These are phyloP conservation scores for Cordyceps cicadae DNA, from an alignment of 2,329 filamentous ascomycete genomes.

Conservation along the genomic window DNA sequence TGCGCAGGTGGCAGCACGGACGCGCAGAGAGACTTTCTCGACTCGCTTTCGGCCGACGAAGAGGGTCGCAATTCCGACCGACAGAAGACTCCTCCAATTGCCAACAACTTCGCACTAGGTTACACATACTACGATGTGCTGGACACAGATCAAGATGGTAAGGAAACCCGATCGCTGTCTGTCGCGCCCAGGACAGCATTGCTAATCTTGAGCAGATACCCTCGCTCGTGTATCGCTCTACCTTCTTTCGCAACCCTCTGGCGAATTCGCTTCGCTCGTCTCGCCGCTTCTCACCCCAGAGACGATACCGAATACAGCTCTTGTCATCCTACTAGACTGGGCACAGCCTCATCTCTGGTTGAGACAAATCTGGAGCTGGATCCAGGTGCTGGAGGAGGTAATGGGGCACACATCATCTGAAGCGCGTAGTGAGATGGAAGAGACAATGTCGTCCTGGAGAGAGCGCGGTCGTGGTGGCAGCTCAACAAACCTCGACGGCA, in stretches of 20 bases:
- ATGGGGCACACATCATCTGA: constrained; percentile 65
- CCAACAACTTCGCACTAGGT: constrained; percentile 84
- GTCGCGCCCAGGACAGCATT: neutral
- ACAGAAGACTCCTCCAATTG: constrained; percentile 65
- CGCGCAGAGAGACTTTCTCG: constrained; percentile 76
- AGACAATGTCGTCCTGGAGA: constrained; percentile 72
- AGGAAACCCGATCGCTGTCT: constrained; percentile 13
- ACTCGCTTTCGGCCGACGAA: constrained; percentile 49
- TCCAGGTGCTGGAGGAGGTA: constrained; percentile 71
- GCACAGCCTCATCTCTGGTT: constrained; percentile 89
- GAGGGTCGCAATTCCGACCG: constrained; percentile 45
- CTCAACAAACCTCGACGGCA: constrained; percentile 54
- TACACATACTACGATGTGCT: constrained; percentile 95
- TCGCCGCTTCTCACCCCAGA: constrained; percentile 76
- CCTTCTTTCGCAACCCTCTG: constrained; percentile 76
- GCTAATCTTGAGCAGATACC: constrained; percentile 53
- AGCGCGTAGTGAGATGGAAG: constrained; percentile 76
- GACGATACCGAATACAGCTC: constrained; percentile 75
- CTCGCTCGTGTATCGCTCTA: constrained; percentile 85
- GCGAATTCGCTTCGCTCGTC: constrained; percentile 73
- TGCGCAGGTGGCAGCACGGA: constrained; percentile 71
- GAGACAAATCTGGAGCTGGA: constrained; percentile 80
- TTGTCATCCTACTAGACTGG: constrained; percentile 94
- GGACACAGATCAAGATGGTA: constrained; percentile 88
- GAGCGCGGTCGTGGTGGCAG: constrained; percentile 62